These are phyloP conservation scores for Ceratocystiopsis sp. DNA, from an alignment of 2,329 filamentous ascomycete genomes.

Conservation along the genomic window DNA sequence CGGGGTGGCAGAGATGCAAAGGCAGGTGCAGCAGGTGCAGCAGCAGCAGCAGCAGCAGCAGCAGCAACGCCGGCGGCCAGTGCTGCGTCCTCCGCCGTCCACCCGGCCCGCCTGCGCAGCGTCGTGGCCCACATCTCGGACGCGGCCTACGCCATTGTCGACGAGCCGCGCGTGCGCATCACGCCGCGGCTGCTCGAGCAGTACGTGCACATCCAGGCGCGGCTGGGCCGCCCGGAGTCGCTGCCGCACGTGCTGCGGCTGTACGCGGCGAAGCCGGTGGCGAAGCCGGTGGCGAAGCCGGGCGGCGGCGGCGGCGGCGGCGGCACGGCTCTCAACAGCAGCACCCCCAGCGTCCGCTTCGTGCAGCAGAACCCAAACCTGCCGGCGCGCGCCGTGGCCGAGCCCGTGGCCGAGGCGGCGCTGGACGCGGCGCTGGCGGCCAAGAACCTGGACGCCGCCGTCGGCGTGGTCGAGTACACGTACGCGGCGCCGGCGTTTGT, in stretches of 20 bases:
- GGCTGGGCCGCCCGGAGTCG: slow-evolving; percentile 55
- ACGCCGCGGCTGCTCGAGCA: slow-evolving; percentile 51
- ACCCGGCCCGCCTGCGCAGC: slow-evolving; percentile 17
- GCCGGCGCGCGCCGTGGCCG: slow-evolving; percentile 53
- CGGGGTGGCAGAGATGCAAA: background rate
- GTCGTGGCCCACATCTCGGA: slow-evolving; percentile 36
- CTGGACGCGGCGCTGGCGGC: slow-evolving; percentile 64
- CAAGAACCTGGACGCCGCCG: slow-evolving; percentile 59
- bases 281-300: slow-evolving; percentile 39
- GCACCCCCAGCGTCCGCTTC: slow-evolving; percentile 27
- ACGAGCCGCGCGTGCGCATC: slow-evolving; percentile 64
- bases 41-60: background rate
- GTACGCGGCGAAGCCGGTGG: slow-evolving; percentile 68
- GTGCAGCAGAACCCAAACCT: slow-evolving; percentile 48
- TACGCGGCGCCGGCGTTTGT: slow-evolving; percentile 51
- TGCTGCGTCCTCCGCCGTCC: background rate
- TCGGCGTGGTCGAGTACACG: slow-evolving; percentile 56
- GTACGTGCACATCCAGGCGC: slow-evolving; percentile 63
- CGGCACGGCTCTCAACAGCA: too few relatives aligned
- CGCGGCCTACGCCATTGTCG: slow-evolving; percentile 51
- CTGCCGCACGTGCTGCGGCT: slow-evolving; percentile 67
- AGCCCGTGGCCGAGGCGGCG: slow-evolving; percentile 53
- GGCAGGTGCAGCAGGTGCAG: background rate
- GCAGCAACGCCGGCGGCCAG: background rate
- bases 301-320: too few relatives aligned